Evolutionary conservation across 768 basidiomycete species (phyloP).

Genomic region (Trametes gibbosa): DNA sequence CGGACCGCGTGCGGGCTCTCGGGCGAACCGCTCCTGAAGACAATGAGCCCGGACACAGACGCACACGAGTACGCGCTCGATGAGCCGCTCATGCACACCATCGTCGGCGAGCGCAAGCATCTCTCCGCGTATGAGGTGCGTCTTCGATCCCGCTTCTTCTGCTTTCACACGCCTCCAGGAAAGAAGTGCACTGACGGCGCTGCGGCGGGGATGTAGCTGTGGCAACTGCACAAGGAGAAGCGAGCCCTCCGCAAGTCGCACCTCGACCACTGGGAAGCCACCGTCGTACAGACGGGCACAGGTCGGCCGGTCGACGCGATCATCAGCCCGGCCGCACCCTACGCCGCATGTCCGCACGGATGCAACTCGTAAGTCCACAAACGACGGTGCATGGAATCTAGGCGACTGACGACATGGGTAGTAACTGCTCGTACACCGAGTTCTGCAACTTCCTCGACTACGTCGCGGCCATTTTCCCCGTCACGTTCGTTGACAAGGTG

Average conservation of each 20-base stretch:
- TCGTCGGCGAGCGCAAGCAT: slow-evolving; percentile 38
- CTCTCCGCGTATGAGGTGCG: slow-evolving; percentile 28
- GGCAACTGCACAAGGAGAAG: slow-evolving; percentile 45
- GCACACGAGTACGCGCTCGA: slow-evolving; percentile 39
- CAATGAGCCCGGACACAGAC: slow-evolving; percentile 35
- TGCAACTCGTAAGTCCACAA: slow-evolving; percentile 34
- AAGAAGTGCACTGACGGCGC: not conserved
- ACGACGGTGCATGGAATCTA: slow-evolving; percentile 17
- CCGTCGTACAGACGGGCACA: slow-evolving; percentile 41
- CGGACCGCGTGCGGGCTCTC: slow-evolving; percentile 34
- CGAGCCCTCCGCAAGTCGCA: slow-evolving; percentile 41
- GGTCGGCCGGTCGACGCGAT: slow-evolving; percentile 53
- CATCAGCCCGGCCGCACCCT: slow-evolving; percentile 44
- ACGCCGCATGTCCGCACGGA: slow-evolving; percentile 45
- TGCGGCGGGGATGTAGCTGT: slow-evolving; percentile 32
- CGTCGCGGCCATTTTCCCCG: slow-evolving; percentile 43
- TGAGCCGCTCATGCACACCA: slow-evolving; percentile 41
- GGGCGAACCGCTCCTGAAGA: slow-evolving; percentile 43
- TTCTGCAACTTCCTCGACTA: slow-evolving; percentile 50
- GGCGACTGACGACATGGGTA: slow-evolving; percentile 19
- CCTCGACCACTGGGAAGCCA: slow-evolving; percentile 49
- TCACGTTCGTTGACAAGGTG: slow-evolving; percentile 42
- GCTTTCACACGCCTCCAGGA: no score
- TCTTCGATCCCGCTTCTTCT: no score
- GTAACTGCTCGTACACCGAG: slow-evolving; percentile 43